Evolutionary conservation across 768 basidiomycete species (phyloP), one percentile per base, ranked within the genome.

Genomic region (Lentinus tigrinus): DNA sequence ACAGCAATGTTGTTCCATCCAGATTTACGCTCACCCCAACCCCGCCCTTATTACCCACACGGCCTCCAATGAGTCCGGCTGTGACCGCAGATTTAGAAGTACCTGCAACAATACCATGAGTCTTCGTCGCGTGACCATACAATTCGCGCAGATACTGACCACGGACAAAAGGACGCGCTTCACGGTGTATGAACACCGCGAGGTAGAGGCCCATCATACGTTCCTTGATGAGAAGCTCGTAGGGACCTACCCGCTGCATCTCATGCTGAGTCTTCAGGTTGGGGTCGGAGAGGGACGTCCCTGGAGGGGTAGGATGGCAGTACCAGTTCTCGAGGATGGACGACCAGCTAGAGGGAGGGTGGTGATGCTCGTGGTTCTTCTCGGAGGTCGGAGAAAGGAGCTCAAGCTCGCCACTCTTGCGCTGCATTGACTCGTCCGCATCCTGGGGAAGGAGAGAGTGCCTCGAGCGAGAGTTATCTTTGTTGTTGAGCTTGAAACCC

Each of bases 31-130:
- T 91, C 61, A 97, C 88, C n/a, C 92, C 95, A 24, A 95, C 91
- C 16, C 89, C 92, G 1, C 95, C 84, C 69, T 98, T 98, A 69
- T 98, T 98, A 5, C 95, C 95, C 2, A 97, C 79, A 47, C 95
- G 76, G 0, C 95, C 95, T 3, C 93, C 93, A 26, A 96, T 91
- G 23, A 97, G 75, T 4, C 95, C 95, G 16, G 95, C 84, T 1
- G 94, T 89, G 1, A 98, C 95, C 19, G 85, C 84, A 14, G 89
- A 88, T 63, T 87, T 90, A 4, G 91, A 92, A 13, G 80, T 83
- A 16, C 89, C 90, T 88, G 54, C 26, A 10, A 19, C 49, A 17
- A 34, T 14, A 69, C 46, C 66, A 57, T 13, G 23, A 44, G 3
- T 28, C 21, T 2, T 10, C 8, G n/a, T 36, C 19, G 36, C 9